Evolutionary conservation across 2,329 filamentous ascomycete species (phyloP).

Genomic region (Sporothrix globosa): DNA sequence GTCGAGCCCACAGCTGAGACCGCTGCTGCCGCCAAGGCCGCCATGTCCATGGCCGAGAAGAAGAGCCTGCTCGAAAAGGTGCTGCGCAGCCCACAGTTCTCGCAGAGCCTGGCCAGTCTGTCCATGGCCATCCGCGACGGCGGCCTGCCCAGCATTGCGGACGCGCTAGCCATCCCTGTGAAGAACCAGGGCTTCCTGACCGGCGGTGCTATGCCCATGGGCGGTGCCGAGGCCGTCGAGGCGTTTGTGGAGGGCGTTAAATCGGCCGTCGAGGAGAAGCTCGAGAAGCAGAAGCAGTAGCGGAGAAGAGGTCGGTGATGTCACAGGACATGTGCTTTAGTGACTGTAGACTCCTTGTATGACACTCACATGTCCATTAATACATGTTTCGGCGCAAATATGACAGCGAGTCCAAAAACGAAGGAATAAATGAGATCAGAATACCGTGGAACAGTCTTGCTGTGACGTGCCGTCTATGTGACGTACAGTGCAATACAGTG

Average conservation of each 20-base stretch:
- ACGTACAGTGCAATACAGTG: constrained; percentile 19
- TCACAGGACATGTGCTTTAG: background rate
- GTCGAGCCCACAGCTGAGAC: constrained; percentile 68
- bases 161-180: constrained; percentile 79
- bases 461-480: background rate
- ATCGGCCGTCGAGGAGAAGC: constrained; percentile 69
- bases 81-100: constrained; percentile 85
- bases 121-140: constrained; percentile 89
- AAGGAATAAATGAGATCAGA: background rate
- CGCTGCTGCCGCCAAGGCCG: constrained; percentile 72
- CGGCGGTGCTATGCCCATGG: constrained; percentile 76
- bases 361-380: background rate
- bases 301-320: constrained; percentile 31
- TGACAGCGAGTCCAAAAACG: background rate
- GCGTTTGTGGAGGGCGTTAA: constrained; percentile 90
- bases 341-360: constrained; percentile 6
- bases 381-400: background rate
- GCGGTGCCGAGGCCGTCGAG: constrained; percentile 85
- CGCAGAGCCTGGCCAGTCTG: constrained; percentile 80
- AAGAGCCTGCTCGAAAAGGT: constrained; percentile 79
- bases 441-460: too few relatives aligned
- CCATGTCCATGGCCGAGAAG: constrained; percentile 76
- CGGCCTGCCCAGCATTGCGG: constrained; percentile 84
- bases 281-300: constrained; percentile 34
- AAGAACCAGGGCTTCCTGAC: constrained; percentile 81